phyloP scores from a whole-genome alignment of 257 asterid genomes.

The Ajuga chamaepitys region DNA sequence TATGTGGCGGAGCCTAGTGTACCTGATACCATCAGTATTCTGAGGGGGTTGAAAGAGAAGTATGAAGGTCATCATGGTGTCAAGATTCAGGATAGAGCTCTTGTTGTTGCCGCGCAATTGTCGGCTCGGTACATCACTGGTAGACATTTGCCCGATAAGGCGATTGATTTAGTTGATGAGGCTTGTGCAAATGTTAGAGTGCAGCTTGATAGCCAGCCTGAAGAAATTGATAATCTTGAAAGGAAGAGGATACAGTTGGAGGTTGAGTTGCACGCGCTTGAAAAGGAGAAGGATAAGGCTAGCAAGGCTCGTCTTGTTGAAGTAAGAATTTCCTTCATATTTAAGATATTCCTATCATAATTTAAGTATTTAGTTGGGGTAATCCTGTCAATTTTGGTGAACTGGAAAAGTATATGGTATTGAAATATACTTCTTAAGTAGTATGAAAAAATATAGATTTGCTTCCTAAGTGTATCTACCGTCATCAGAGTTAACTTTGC shows the following conservation, averaged over 20 bases:
- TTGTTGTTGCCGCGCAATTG: conserved; percentile 53
- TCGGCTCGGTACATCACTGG: conserved; percentile 68
- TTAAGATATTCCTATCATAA: too few species aligned
- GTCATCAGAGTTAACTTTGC: too few species aligned
- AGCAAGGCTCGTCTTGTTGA: conserved; percentile 70
- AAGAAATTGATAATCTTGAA: conserved; percentile 59
- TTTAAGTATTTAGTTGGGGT: neutral
- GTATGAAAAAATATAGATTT: too few species aligned
- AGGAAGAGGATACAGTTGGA: conserved; percentile 74
- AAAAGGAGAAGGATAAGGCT: conserved; percentile 78
- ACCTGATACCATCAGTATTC: conserved; percentile 48
- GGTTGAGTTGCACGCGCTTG: conserved; percentile 68
- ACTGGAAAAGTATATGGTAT: too few species aligned
- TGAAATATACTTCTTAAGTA: too few species aligned
- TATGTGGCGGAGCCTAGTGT: conserved; percentile 72
- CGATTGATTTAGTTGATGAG: conserved; percentile 64
- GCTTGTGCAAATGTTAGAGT: conserved; percentile 80
- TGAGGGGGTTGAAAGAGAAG: conserved; percentile 69
- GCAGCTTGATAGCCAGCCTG: conserved; percentile 76
- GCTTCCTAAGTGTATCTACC: too few species aligned
- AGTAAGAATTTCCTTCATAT: conserved; percentile 14
- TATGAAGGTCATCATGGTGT: conserved; percentile 84
- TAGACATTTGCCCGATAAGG: conserved; percentile 71
- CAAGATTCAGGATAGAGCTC: conserved; percentile 66
- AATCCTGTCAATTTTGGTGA: too few species aligned